Conservation (phyloP, 805 yeast genomes). For the Dipodascus albidus region DNA sequence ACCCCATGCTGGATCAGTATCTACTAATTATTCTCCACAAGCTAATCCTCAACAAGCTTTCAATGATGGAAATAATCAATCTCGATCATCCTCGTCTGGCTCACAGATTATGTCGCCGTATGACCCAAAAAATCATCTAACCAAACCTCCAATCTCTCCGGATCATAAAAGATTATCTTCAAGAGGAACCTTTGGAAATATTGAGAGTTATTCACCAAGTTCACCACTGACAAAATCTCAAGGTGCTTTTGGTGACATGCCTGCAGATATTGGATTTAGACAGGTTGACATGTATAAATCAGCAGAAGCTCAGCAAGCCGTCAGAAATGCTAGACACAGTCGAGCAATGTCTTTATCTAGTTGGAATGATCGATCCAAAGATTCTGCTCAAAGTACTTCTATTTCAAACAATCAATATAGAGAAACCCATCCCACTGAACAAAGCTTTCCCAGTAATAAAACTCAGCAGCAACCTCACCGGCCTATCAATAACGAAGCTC, state of each 20-base stretch:
- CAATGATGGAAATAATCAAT: not conserved
- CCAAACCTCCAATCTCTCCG: not conserved
- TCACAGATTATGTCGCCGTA: not conserved
- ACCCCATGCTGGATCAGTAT: too few relatives aligned
- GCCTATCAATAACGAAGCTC: conserved; percentile 28
- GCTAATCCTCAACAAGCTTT: too few relatives aligned
- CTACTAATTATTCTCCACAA: too few relatives aligned
- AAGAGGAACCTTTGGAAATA: not conserved
- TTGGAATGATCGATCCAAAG: not conserved
- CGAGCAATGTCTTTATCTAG: not conserved
- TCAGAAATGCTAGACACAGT: not conserved
- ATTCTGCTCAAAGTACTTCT: not conserved
- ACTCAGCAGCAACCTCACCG: not conserved
- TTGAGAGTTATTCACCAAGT: not conserved
- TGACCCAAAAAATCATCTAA: not conserved
- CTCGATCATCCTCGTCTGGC: not conserved
- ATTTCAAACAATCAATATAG: too few relatives aligned
- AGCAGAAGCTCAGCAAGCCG: not conserved
- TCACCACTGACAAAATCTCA: not conserved
- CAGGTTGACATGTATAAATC: not conserved
- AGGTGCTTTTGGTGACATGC: not conserved
- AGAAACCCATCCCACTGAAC: not conserved
- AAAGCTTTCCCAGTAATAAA: not conserved
- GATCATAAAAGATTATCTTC: not conserved
- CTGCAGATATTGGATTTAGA: not conserved